Base-by-base conservation (phyloP, 108 stramenopile species). In the Nannochloropsis gaditana region DNA sequence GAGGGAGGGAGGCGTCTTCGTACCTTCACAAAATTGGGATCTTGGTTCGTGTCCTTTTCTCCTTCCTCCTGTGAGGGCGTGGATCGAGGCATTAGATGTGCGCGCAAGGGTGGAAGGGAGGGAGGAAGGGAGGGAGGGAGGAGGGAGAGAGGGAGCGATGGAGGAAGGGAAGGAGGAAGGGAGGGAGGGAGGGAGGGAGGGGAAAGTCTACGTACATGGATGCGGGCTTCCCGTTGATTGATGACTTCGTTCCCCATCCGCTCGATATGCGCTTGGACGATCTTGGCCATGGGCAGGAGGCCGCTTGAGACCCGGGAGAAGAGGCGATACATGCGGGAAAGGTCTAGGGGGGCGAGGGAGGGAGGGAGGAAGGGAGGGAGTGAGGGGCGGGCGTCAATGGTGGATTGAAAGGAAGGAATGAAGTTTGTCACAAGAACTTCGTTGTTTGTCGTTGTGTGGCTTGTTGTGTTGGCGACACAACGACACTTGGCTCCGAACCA, bases 251-350 rank as follows among this genome's bases (percentile, higher is more conserved):
- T 92, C 21, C 99, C 99, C 93, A 93, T 91, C 9, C 86, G 44
- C 10, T 92, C 89, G 81, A 98, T 93, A 84, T 95, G 95, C 50
- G 88, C 92, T 88, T 94, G 85, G 17, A 98, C 92, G 81, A 96
- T 83, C 41, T 44, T 45, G 5, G 97, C 98, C 92, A 99, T 97
- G 44, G 97, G 97, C 43, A 92, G 91, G 59, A 99, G 89, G 9
- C 98, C 98, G 84, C 93, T 94, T n/a, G 96, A 93, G 43, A 99
- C 92, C 21, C 97, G 93, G 45, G 87, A 89, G 91, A 98, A 98
- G 21, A 99, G 94, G 21, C 94, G 91, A 92, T 94, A 99, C 98
- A 99, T 98, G 43, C 98, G 92, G 80, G 93, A 91, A 21, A 99
- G 94, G 90, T 99, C 99, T 50, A 50, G 47, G 15, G 47, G 47